Percentiles rank a stretch among this genome's conserved stretches.
Evolutionary conservation across 805 yeast genomes (phyloP).

Genomic region (Ascoidea tarda): DNA sequence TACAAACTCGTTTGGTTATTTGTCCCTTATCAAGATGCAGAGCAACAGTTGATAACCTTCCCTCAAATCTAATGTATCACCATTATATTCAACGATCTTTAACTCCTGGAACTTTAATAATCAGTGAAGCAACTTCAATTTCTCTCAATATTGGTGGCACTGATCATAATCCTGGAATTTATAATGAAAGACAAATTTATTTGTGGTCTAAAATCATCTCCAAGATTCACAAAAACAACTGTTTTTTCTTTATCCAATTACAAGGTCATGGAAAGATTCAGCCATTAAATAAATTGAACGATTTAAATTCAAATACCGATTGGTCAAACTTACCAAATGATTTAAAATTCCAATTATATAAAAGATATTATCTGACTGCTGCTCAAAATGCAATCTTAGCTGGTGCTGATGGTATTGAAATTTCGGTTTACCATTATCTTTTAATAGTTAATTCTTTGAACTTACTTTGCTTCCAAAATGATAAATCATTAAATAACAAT

Average conservation of each 20-base stretch:
- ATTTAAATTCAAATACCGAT: neutral
- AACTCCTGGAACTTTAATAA: neutral
- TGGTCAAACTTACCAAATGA: neutral
- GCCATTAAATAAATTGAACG: neutral
- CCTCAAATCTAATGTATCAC: neutral
- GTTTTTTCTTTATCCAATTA: neutral
- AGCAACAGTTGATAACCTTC: neutral
- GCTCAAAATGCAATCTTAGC: neutral
- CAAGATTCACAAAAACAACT: neutral
- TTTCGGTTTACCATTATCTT: neutral
- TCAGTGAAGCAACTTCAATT: neutral
- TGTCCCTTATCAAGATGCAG: neutral
- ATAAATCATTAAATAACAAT: no score
- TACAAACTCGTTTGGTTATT: neutral
- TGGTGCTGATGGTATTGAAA: neutral
- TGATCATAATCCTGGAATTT: neutral
- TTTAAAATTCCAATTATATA: neutral
- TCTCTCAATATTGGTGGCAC: neutral
- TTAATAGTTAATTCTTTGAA: neutral
- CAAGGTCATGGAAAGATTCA: neutral
- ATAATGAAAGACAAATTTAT: neutral
- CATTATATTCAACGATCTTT: neutral
- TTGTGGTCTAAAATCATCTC: neutral
- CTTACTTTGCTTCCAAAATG: neutral
- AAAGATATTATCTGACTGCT: neutral